Percentiles rank a stretch among this genome's conserved stretches.
Conservation (phyloP, 495 filamentous ascomycete genomes). For the Delitschia confertaspora region DNA sequence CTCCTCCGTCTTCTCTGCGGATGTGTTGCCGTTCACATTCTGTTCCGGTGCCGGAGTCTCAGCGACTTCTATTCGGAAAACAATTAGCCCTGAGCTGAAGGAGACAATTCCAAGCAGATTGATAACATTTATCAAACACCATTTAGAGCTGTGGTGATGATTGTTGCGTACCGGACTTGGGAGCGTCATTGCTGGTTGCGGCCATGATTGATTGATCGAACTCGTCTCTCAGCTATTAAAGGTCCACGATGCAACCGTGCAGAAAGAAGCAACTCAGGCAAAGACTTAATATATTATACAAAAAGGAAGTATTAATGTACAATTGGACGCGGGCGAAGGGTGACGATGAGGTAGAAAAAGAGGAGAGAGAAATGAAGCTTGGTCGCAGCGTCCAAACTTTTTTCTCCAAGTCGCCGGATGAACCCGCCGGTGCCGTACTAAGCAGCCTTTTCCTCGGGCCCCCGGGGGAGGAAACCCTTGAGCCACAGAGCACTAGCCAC, state of each 20-base stretch:
- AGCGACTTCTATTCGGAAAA: slow-evolving; percentile 7
- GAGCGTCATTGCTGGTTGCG: slow-evolving; percentile 27
- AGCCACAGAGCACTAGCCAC: slow-evolving; percentile 8
- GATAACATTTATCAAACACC: not conserved
- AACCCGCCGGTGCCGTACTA: no score
- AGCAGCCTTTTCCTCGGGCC: slow-evolving; percentile 3
- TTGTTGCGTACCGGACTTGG: slow-evolving; percentile 23
- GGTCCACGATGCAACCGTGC: not conserved
- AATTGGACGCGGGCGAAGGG: slow-evolving; percentile 4
- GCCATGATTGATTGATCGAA: slow-evolving; percentile 20
- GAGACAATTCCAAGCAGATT: not conserved
- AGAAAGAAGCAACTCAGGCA: slow-evolving; percentile 9
- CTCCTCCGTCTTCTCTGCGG: slow-evolving; percentile 3
- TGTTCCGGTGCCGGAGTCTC: slow-evolving; percentile 6
- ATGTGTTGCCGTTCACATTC: slow-evolving; percentile 2
- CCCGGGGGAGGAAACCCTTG: no score
- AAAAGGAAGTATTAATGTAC: slow-evolving; percentile 24
- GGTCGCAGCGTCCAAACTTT: slow-evolving; percentile 2
- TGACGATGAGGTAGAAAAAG: not conserved
- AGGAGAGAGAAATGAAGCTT: not conserved
- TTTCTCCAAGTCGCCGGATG: slow-evolving; percentile 5
- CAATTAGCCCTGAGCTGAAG: slow-evolving; percentile 7
- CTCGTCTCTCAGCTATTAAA: not conserved
- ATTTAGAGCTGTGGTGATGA: not conserved
- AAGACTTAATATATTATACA: slow-evolving; percentile 16